Evolutionary conservation across 1,139 yeast genomes (phyloP), one percentile per base, ranked within the genome.

Genomic region (Yamadazyma buinensis): DNA sequence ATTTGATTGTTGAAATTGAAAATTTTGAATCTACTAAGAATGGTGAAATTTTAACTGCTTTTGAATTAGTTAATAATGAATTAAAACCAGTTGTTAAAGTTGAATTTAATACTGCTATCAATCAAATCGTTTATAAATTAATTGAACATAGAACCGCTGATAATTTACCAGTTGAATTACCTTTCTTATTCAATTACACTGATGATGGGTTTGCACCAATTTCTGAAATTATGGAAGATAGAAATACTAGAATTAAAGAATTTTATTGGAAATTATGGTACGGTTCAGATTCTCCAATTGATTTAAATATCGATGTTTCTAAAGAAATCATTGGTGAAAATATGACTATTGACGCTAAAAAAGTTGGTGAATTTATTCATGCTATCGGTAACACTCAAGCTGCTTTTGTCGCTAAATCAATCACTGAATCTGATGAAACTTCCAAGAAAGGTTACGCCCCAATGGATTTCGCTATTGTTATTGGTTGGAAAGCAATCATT

Each of bases 261-360:
- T 87, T 92, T 72, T 92, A 92, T 80, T 94, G 98, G 98, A 81
- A 82, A 58, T 72, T 88, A 52, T 92, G 99, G 99, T 88, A 87
- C 55, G 96, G 95, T 46, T 68, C 77, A 40, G 54, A 63, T 30
- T 61, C 64, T 32, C 75, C 78, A 37, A 70, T 68, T 48, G 77
- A 80, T 50, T 74, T 80, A 52, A 73, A 78, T 43, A 79, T 82
- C 45, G 83, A 82, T 54, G 84, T 84, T 43, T 74, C 80, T 50
- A 71, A 81, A 51, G 72, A 79, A 31, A 80, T 84, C 45, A 68
- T 79, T 55, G 95, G 95, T 52, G 90, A 78, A 26, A 71, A 77
- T 33, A 72, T 81, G 42, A 73, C 74, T 24, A 82, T 92, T 42
- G 78, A 85, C 38, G 81, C 82, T 38, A 75, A 82, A 62, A 87